Percentiles rank a stretch among this genome's conserved stretches.
Conservation (phyloP, 73 alveolate genomes). For the Uronychia binucleata region DNA sequence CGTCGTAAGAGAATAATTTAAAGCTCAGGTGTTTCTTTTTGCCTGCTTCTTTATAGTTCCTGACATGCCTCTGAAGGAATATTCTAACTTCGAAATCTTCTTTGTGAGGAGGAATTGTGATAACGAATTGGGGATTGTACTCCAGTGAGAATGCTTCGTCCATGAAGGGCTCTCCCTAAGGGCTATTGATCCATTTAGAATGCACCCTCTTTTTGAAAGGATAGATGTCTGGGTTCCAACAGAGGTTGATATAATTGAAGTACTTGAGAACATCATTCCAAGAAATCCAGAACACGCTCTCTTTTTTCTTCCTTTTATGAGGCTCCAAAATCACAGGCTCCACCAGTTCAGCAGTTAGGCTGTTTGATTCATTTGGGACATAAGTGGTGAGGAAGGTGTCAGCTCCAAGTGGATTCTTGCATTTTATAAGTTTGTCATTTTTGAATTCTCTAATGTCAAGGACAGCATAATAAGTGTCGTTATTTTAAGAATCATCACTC, state of each 20-base stretch:
- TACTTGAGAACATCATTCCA: constrained; percentile 52
- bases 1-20: constrained; percentile 58
- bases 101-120: constrained; percentile 67
- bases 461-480: constrained; percentile 33
- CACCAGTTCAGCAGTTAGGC: constrained; percentile 27
- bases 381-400: constrained; percentile 31
- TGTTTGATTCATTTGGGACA: constrained; percentile 33
- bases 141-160: constrained; percentile 35
- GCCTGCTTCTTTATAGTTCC: constrained; percentile 10
- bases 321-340: constrained; percentile 31
- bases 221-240: constrained; percentile 67
- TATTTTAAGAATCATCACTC: background rate
- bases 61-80: constrained; percentile 53
- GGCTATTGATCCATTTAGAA: constrained; percentile 41
- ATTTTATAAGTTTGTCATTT: constrained; percentile 39
- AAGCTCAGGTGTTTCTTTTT: constrained; percentile 23
- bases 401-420: constrained; percentile 39
- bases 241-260: constrained; percentile 46
- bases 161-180: background rate
- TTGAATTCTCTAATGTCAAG: constrained; percentile 55
- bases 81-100: constrained; percentile 71
- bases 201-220: constrained; percentile 52
- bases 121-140: constrained; percentile 53
- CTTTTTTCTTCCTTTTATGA: constrained; percentile 19
- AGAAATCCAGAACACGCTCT: constrained; percentile 40